These are phyloP conservation scores for Hypoxylon sp. DNA, from an alignment of 2,329 filamentous ascomycete genomes.

Conservation along the genomic window DNA sequence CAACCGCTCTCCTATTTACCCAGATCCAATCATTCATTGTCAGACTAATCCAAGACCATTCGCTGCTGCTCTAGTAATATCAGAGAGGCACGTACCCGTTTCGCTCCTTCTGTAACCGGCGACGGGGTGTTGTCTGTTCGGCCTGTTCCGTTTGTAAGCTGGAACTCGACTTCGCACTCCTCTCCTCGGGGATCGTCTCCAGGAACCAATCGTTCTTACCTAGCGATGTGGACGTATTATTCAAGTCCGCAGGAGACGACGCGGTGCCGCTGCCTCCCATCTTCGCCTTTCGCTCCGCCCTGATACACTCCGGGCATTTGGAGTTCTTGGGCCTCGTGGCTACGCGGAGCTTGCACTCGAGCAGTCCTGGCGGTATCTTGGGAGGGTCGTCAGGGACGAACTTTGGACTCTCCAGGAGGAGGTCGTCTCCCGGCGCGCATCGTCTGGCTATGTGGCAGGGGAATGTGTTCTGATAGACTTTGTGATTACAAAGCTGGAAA, in stretches of 20 bases:
- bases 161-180: neutral
- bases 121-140: conserved; percentile 17
- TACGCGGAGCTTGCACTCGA: conserved; percentile 40
- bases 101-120: conserved; percentile 16
- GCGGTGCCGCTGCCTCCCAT: neutral
- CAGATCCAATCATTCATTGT: neutral
- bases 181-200: conserved; percentile 5
- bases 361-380: conserved; percentile 42
- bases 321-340: conserved; percentile 47
- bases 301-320: conserved; percentile 45
- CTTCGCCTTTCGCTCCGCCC: conserved; percentile 17
- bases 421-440: conserved; percentile 39
- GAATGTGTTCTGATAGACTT: conserved; percentile 56
- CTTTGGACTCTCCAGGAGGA: conserved; percentile 45
- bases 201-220: conserved; percentile 31
- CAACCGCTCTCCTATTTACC: neutral
- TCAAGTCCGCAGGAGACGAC: neutral
- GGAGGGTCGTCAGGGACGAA: conserved; percentile 44
- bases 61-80: conserved; percentile 29
- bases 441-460: conserved; percentile 51
- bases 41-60: neutral
- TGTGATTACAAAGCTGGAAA: conserved; percentile 53
- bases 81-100: conserved; percentile 35
- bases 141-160: conserved; percentile 22
- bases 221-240: conserved; percentile 7